Base-by-base conservation (phyloP, 345 rosid species). In the Ricinus communis region DNA sequence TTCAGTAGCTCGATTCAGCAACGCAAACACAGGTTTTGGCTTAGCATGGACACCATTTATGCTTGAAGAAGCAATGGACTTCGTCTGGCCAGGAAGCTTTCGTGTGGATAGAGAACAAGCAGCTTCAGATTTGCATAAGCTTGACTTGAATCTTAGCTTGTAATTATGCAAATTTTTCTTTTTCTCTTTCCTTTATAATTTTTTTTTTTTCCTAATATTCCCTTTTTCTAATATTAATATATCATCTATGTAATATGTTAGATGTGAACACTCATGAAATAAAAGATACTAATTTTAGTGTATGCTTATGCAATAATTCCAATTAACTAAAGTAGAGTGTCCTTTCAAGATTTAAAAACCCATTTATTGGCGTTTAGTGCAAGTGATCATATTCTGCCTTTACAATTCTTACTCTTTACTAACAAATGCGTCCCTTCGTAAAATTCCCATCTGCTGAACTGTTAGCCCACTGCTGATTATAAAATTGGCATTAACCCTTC, bases 71-170 rank as follows among this genome's bases (percentile, higher is more conserved):
- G 28, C 76, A 8, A 52, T 62, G 71, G 78, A 72, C 66, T 47
- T 66, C 62, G 62, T 65, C 25, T 84, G 87, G 85, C 87, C 85
- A 1, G 87, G 85, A 65, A 84, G 87, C 71, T 79, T 76, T 50
- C 79, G 80, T 0, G 45, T 79, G 12, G 74, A 79, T 31, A 33
- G 36, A 30, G 72, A 71, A 16, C 78, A 65, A 57, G 57, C 41
- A 51, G 51, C 49, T 50, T 61, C 77, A 16, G 75, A 81, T 43
- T 66, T 70, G 56, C 73, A 57, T 24, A 76, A 74, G 46, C 66
- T 81, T 25, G 85, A 84, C 67, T 79, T 84, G 62, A 74, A 81
- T 74, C 87, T 84, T 50, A 71, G 74, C 59, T 70, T 84, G 69
- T 79, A 66, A 82, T 55, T 8, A 24, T 61, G 33, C 12, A 31